These are phyloP conservation scores for Penicillium sp. DNA, from an alignment of 2,329 filamentous ascomycete genomes.

Conservation along the genomic window DNA sequence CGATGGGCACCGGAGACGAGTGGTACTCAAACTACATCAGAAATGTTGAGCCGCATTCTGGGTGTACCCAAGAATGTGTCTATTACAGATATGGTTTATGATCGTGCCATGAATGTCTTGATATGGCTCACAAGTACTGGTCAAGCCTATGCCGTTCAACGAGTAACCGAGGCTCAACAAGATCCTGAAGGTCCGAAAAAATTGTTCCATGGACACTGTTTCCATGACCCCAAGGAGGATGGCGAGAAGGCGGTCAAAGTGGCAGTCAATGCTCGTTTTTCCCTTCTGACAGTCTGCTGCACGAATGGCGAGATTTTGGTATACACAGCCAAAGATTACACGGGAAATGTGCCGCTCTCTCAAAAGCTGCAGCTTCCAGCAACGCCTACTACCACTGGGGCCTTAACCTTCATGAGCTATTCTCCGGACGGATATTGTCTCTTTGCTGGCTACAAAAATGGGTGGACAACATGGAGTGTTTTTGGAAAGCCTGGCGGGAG, in stretches of 20 bases:
- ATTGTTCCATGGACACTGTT: slow-evolving; percentile 87
- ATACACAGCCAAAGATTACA: slow-evolving; percentile 92
- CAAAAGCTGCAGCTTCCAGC: slow-evolving; percentile 72
- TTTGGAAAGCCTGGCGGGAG: slow-evolving; percentile 87
- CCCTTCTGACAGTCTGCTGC: slow-evolving; percentile 84
- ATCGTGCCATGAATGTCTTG: slow-evolving; percentile 92
- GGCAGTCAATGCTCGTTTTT: slow-evolving; percentile 92
- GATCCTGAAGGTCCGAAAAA: slow-evolving; percentile 57
- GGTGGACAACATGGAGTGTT: slow-evolving; percentile 96
- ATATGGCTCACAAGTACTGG: slow-evolving; percentile 92
- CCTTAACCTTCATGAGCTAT: slow-evolving; percentile 73
- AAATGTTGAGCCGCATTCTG: slow-evolving; percentile 80
- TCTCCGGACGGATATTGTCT: slow-evolving; percentile 96
- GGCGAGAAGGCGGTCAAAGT: slow-evolving; percentile 67
- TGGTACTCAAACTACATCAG: slow-evolving; percentile 84
- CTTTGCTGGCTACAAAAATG: slow-evolving; percentile 87
- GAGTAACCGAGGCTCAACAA: slow-evolving; percentile 46
- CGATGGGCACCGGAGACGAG: slow-evolving; percentile 83
- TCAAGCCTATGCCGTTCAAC: slow-evolving; percentile 85
- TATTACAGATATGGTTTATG: slow-evolving; percentile 83
- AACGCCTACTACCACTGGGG: slow-evolving; percentile 66
- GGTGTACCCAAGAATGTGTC: slow-evolving; percentile 78
- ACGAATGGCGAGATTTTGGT: slow-evolving; percentile 75
- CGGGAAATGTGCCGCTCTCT: slow-evolving; percentile 85
- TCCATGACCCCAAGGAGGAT: slow-evolving; percentile 68